Percentiles rank a stretch among this genome's conserved stretches.
phyloP scores from a whole-genome alignment of 2,329 filamentous ascomycete species.

The Arthroderma sp. region DNA sequence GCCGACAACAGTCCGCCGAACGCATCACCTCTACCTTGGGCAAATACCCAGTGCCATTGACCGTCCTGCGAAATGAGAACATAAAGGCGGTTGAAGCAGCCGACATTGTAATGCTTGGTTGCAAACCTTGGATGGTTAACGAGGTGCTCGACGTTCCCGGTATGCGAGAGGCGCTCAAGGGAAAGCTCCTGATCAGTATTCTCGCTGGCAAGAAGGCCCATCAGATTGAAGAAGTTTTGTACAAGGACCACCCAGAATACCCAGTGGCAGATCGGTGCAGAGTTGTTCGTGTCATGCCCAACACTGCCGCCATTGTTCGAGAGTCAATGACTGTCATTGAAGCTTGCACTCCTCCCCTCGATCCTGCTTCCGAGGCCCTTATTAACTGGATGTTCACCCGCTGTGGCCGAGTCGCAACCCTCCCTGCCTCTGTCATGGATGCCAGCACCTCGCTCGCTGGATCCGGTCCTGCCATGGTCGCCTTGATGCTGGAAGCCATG shows the following conservation, averaged over 20 bases:
- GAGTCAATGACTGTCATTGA: constrained; percentile 75
- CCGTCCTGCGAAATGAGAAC: constrained; percentile 60
- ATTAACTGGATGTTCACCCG: constrained; percentile 46
- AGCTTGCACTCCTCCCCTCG: constrained; percentile 37
- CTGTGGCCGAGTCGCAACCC: constrained; percentile 34
- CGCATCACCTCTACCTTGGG: constrained; percentile 53
- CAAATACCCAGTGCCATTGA: constrained; percentile 49
- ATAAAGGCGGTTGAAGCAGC: constrained; percentile 51
- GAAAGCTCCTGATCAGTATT: constrained; percentile 72
- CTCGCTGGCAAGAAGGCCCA: constrained; percentile 60
- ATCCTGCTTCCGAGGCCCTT: constrained; percentile 28
- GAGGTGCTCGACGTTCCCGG: constrained; percentile 54
- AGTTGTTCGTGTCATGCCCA: constrained; percentile 71
- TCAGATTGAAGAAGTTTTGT: constrained; percentile 54
- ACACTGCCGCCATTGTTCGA: constrained; percentile 64
- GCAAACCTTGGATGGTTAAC: constrained; percentile 64
- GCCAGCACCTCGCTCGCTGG: constrained; percentile 46
- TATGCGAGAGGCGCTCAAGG: constrained; percentile 58
- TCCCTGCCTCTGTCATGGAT: constrained; percentile 43
- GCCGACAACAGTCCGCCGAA: constrained; percentile 54
- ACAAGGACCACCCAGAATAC: constrained; percentile 39
- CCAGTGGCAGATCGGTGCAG: constrained; percentile 23
- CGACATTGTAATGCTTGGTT: constrained; percentile 63
- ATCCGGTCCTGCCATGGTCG: constrained; percentile 49
- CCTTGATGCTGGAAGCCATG: constrained; percentile 45